Evolutionary conservation across 768 basidiomycete genomes (phyloP).

Genomic region (Cyathus striatus): DNA sequence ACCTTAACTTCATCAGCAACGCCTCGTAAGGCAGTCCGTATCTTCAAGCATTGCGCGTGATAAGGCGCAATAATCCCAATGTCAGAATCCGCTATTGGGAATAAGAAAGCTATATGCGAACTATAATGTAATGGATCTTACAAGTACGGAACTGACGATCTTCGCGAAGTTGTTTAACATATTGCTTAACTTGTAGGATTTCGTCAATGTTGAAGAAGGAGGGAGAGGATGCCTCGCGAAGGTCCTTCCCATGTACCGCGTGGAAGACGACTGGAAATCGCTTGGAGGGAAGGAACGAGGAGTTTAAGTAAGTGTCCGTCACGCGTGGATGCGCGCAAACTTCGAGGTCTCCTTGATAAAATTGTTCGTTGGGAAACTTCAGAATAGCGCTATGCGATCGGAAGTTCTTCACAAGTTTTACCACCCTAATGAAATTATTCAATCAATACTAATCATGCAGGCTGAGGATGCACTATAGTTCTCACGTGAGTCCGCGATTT

Average conservation of each 20-base stretch:
- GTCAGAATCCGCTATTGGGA: constrained; percentile 35
- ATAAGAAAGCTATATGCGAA: background rate
- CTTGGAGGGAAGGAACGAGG: constrained; percentile 33
- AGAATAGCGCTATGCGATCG: constrained; percentile 60
- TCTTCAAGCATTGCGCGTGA: constrained; percentile 50
- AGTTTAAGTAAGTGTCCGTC: constrained; percentile 33
- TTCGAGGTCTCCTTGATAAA: constrained; percentile 52
- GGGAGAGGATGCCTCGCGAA: constrained; percentile 61
- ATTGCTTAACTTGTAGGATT: constrained; percentile 45
- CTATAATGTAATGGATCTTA: constrained; percentile 15
- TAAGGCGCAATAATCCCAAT: constrained; percentile 64
- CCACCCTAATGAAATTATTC: constrained; percentile 40
- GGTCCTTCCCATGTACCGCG: constrained; percentile 53
- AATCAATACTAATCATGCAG: too few species aligned
- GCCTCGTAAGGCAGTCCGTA: constrained; percentile 30
- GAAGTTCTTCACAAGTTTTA: constrained; percentile 63
- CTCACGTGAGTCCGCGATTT: too few species aligned
- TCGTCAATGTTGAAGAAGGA: constrained; percentile 72
- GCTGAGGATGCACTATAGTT: too few species aligned
- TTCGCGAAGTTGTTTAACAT: constrained; percentile 32
- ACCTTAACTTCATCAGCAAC: constrained; percentile 45
- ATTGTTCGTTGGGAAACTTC: constrained; percentile 53
- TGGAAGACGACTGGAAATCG: constrained; percentile 64
- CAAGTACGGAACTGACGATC: constrained; percentile 34
- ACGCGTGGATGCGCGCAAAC: constrained; percentile 36